Evolutionary conservation across 495 filamentous ascomycete genomes (phyloP).

Genomic region (Arthonia radiata): DNA sequence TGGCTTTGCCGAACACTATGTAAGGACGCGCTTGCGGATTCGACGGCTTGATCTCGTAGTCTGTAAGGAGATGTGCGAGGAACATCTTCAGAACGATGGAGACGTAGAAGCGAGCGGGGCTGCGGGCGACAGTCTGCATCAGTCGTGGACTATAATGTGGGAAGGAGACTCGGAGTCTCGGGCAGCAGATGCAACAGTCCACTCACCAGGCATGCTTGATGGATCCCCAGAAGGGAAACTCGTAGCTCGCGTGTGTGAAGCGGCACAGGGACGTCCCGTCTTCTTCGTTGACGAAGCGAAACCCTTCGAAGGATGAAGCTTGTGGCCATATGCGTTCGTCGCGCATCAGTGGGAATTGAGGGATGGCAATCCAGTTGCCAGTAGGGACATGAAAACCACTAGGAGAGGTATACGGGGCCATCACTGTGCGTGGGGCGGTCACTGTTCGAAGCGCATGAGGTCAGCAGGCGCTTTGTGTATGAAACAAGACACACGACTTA

Average conservation of each 20-base stretch:
- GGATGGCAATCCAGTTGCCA: conserved; percentile 5
- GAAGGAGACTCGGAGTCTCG: not conserved
- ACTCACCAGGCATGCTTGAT: conserved; percentile 6
- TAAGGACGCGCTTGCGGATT: conserved; percentile 1
- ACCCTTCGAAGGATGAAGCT: conserved; percentile 2
- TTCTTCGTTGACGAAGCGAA: conserved; percentile 5
- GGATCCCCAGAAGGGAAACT: conserved; percentile 6
- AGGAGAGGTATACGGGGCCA: conserved; percentile 3
- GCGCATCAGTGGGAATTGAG: conserved; percentile 4
- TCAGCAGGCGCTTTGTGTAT: not conserved
- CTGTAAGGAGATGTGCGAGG: conserved; percentile 3
- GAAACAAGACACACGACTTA: conserved; percentile 1
- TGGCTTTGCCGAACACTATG: conserved; percentile 3
- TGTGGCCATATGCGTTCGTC: conserved; percentile 2
- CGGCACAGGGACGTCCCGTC: conserved; percentile 1
- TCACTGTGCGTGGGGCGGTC: conserved; percentile 3
- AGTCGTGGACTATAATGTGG: too few species aligned
- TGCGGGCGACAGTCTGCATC: not conserved
- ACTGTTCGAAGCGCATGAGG: conserved; percentile 2
- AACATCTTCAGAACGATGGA: conserved; percentile 7
- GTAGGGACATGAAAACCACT: conserved; percentile 3
- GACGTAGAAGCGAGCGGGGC: conserved; percentile 6
- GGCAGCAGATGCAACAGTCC: too few species aligned
- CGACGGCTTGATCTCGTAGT: conserved; percentile 5
- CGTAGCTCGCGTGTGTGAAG: conserved; percentile 4